A percentile compares a stretch with the other conserved stretches of the same genome.
Conservation (phyloP, 1,284 basidiomycete species). For the Ustilago trichophora region DNA sequence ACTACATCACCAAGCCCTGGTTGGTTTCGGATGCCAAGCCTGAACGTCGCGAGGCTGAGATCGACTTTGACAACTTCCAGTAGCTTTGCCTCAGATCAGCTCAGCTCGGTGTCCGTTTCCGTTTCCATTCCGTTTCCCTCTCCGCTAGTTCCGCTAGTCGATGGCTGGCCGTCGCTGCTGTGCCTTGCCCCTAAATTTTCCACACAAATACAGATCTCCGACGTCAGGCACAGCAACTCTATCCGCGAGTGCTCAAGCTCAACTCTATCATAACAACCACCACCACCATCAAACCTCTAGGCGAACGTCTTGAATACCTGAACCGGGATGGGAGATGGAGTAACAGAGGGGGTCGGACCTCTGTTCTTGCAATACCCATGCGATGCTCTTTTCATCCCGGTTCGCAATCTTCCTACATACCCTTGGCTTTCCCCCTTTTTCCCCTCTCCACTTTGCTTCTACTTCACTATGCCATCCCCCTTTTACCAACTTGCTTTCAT, state of each 20-base stretch:
- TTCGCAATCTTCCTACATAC: slow-evolving; percentile 25
- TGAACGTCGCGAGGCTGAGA: slow-evolving; percentile 40
- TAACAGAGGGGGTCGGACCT: slow-evolving; percentile 54
- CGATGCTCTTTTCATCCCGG: slow-evolving; percentile 53
- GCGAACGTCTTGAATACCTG: slow-evolving; percentile 50
- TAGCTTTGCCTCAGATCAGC: too few species aligned
- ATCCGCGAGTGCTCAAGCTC: slow-evolving; percentile 24
- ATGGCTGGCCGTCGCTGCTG: slow-evolving; percentile 32
- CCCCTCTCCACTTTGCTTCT: background rate
- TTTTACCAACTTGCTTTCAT: slow-evolving; percentile 14
- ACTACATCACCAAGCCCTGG: slow-evolving; percentile 88
- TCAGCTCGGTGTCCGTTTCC: background rate
- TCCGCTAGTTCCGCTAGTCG: background rate
- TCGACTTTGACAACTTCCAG: slow-evolving; percentile 47
- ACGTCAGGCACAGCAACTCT: slow-evolving; percentile 9
- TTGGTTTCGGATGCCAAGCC: slow-evolving; percentile 54
- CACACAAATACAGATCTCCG: too few species aligned
- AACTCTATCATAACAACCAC: slow-evolving; percentile 11
- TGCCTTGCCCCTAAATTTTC: slow-evolving; percentile 5
- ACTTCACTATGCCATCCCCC: slow-evolving; percentile 16
- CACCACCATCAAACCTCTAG: slow-evolving; percentile 16
- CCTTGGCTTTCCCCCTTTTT: slow-evolving; percentile 19
- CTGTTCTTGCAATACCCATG: slow-evolving; percentile 55
- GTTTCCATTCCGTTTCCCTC: background rate
- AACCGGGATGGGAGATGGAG: slow-evolving; percentile 52